Base-by-base conservation (phyloP, 257 asterid species). In the Orobanche coerulescens region DNA sequence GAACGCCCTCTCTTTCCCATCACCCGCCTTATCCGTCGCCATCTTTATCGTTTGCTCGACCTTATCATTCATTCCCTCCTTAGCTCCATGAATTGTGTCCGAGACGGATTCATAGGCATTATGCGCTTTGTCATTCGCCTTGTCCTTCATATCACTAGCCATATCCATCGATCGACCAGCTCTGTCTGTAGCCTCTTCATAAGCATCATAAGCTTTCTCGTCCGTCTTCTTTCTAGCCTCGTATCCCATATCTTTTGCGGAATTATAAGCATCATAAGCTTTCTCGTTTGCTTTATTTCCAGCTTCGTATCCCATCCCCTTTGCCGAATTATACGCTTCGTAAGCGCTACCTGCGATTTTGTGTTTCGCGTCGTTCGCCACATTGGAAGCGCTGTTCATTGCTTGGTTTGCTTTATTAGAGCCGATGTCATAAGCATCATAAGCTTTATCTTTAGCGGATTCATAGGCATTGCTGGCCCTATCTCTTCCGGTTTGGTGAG, bases 1-100 rank as follows among this genome's bases (percentile, higher is more conserved):
- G 2, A 6, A 25, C 4, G 52, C 66, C n/a, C 40, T 62, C 20
- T 73, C 84, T 51, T 66, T 67, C 40, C 68, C 74, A 31, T 52
- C 71, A 1, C 51, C 33, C 14, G 73, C 79, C 55, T 62, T 69
- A 0, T 71, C 79, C 0, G 74, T 40, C 0, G 78, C 69, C 90
- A 67, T 75, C 61, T 25, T 71, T 55, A 78, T 69, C 19, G 67
- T 64, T 14, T 49, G 46, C 10, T 37, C 52, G 42, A 70, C 69
- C 12, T 59, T 18, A 20, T 66, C 79, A 12, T 33, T 62, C n/a
- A 60, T 59, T 14, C 19, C 52, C 1, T 65, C 76, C 16, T 39
- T 47, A 2, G 69, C 66, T 22, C 43, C 48, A 0, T 30, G 40
- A 5, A 62, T 30, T 55, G 44, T 47, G 7, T 49, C 74, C 13